Evolutionary conservation across 257 asterid species (phyloP).

Genomic region (Jacaranda mimosifolia): DNA sequence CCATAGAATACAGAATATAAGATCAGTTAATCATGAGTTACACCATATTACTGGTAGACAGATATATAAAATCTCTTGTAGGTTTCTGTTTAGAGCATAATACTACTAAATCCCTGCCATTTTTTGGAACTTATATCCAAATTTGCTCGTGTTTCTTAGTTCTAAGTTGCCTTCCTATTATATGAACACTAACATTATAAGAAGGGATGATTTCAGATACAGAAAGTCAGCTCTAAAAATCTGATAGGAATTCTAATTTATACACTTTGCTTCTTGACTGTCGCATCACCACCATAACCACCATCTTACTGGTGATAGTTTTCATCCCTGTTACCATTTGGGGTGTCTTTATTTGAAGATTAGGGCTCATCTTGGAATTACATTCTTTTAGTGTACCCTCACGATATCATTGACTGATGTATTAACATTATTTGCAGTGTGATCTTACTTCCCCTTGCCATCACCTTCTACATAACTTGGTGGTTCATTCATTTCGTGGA

Average conservation of each 20-base stretch:
- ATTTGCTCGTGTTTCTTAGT: not conserved
- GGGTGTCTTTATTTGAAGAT: not conserved
- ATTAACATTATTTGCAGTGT: constrained; percentile 60
- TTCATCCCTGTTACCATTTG: not conserved
- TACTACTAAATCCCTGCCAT: not conserved
- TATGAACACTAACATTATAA: not conserved
- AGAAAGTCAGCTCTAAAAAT: not conserved
- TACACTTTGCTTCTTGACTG: not conserved
- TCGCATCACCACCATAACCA: not conserved
- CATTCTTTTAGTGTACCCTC: not conserved
- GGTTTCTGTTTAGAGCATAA: not conserved
- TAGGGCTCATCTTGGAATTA: constrained; percentile 18
- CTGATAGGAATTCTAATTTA: not conserved
- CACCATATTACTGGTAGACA: not conserved
- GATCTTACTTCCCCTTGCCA: constrained; percentile 77
- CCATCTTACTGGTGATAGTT: not conserved
- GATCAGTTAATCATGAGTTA: not conserved
- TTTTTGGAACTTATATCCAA: not conserved
- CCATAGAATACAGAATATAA: not conserved
- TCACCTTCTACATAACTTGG: constrained; percentile 85
- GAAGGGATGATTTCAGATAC: not conserved
- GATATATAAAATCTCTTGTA: not conserved
- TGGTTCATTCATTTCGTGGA: constrained; percentile 85
- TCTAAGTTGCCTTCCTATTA: not conserved
- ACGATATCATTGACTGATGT: not conserved